These are phyloP conservation scores for Cryphonectria carpinicola DNA, from an alignment of 2,329 filamentous ascomycete genomes.

Conservation along the genomic window DNA sequence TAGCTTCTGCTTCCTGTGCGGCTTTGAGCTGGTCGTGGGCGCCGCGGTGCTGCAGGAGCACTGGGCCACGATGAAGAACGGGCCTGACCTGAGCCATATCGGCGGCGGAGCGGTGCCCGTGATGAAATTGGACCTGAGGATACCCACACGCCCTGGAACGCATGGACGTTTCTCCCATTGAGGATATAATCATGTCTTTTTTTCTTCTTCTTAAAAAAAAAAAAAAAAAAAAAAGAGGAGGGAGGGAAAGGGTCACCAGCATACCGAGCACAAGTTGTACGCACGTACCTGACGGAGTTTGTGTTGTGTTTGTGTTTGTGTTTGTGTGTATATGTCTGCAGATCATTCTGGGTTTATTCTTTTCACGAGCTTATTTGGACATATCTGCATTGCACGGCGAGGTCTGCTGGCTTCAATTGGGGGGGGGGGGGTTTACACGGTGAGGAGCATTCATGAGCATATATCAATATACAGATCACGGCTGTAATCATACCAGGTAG, in stretches of 20 bases:
- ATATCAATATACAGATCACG: neutral
- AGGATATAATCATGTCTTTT: neutral
- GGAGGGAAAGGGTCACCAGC: neutral
- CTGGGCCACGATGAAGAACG: conserved; percentile 63
- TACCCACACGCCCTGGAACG: conserved; percentile 10
- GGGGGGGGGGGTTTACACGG: too few species aligned
- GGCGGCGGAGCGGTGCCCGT: conserved; percentile 10
- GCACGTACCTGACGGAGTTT: neutral
- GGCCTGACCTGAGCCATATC: conserved; percentile 20
- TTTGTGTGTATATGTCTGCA: neutral
- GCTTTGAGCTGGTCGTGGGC: conserved; percentile 76
- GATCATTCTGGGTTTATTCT: neutral
- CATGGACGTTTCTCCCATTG: conserved; percentile 16
- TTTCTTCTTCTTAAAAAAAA: too few species aligned
- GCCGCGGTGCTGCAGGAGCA: conserved; percentile 64
- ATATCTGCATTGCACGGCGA: neutral
- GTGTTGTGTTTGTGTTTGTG: neutral
- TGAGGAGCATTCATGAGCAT: neutral
- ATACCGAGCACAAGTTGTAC: neutral
- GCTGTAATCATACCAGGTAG: neutral
- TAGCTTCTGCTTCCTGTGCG: conserved; percentile 83
- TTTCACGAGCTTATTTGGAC: neutral
- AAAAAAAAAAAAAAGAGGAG: neutral
- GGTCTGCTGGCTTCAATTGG: neutral
- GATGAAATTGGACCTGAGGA: conserved; percentile 13